Percentiles rank a stretch among this genome's conserved stretches.
Conservation (phyloP, 2,329 filamentous ascomycete genomes). For the Trichoderma citrinoviride region DNA sequence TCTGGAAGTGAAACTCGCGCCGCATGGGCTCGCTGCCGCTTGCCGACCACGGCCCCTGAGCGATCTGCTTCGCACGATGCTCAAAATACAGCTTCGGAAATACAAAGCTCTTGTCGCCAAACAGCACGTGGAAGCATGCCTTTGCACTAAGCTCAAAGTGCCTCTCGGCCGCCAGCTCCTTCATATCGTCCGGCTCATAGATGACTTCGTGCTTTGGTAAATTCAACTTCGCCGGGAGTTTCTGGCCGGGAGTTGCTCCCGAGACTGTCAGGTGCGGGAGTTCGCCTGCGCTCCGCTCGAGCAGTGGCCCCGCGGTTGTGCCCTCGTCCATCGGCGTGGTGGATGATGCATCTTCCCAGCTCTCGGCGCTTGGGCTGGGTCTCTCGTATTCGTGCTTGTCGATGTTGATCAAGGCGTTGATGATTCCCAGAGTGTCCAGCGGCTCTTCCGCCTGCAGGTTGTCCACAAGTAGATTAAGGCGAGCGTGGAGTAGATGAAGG, state of each 20-base stretch:
- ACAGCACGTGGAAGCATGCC: constrained; percentile 91
- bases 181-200: constrained; percentile 82
- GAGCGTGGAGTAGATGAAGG: constrained; percentile 73
- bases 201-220: constrained; percentile 76
- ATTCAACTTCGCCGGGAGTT: constrained; percentile 67
- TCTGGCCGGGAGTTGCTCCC: constrained; percentile 32
- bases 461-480: constrained; percentile 81
- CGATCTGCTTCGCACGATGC: constrained; percentile 72
- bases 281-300: constrained; percentile 34
- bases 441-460: constrained; percentile 72
- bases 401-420: constrained; percentile 71
- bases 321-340: constrained; percentile 58
- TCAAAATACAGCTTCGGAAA: constrained; percentile 91
- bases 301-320: constrained; percentile 41
- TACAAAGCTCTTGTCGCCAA: constrained; percentile 92
- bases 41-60: constrained; percentile 77
- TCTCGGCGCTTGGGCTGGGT: constrained; percentile 72
- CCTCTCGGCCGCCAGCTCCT: constrained; percentile 69
- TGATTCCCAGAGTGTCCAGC: constrained; percentile 64
- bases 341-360: constrained; percentile 80
- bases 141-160: constrained; percentile 91
- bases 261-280: constrained; percentile 39
- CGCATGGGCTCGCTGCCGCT: constrained; percentile 68
- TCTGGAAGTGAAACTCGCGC: constrained; percentile 78
- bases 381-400: constrained; percentile 61